Base-by-base conservation (phyloP, 495 filamentous ascomycete species). In the Copromyces sp. region DNA sequence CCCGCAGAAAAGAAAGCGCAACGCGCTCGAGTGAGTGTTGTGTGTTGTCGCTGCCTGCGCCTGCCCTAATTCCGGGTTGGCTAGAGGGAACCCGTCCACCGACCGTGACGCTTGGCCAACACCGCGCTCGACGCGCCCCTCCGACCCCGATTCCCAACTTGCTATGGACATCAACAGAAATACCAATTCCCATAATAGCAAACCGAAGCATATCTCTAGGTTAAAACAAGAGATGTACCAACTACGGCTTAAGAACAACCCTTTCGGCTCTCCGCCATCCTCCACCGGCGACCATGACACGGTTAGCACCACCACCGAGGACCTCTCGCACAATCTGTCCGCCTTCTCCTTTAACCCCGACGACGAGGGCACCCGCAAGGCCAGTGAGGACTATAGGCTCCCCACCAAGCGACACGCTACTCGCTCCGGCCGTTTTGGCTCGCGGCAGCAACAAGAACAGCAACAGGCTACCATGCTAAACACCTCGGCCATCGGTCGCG, bases 401-500 rank as follows among this genome's bases (percentile, higher is more conserved):
- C 75, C 72, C 1, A 69, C 69, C 37, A 76, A 75, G 73, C 59
- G 80, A n/a, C 70, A 71, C 40, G 35, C 74, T 20, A 68, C 75
- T 35, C 70, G 78, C 11, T 78, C 80, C 14, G 78, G 77, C 45
- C 78, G 80, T 69, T 81, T 80, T 53, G 77, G 73, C 41, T 59
- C 71, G 14, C 76, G 69, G 20, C 73, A 74, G 24, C 45, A 65
- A 37, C 41, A 68, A 68, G 71, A 9, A 65, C 53, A 65, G 2
- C 53, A 65, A 65, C 53, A 65, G 14, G 74, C 70, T 8, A 75
- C 71, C 17, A 73, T 76, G 6, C 84, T 91, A 76, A 88, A 91
- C 81, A 91, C 89, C 8, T 91, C 89, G 9, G 88, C 85, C 42
- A 82, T 91, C 61, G 87, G 86, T 32, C 86, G 85, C 75, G 84